phyloP scores from a whole-genome alignment of 305 asterid species.

The Fraxinus sp. region DNA sequence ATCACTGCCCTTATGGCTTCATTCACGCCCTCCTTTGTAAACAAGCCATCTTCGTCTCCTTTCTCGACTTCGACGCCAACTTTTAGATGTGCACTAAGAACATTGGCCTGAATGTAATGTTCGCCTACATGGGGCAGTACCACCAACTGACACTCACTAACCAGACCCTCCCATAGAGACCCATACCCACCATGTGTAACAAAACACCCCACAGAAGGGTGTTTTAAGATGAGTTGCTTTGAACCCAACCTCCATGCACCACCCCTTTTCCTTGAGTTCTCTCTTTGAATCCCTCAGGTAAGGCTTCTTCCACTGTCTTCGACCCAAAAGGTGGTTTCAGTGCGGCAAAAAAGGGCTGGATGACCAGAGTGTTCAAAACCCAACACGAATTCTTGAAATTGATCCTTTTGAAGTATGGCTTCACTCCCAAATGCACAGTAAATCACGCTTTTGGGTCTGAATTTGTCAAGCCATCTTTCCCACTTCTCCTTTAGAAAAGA shows the following conservation, averaged over 20 bases:
- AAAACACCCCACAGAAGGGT: slow-evolving; percentile 71
- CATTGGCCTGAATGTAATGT: slow-evolving; percentile 50
- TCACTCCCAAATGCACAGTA: slow-evolving; percentile 72
- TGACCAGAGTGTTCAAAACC: slow-evolving; percentile 62
- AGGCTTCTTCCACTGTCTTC: slow-evolving; percentile 48
- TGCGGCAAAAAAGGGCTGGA: slow-evolving; percentile 50
- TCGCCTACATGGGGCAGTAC: slow-evolving; percentile 57
- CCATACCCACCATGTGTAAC: slow-evolving; percentile 75
- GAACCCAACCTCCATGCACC: slow-evolving; percentile 57
- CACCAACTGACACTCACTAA: slow-evolving; percentile 56
- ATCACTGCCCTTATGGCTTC: slow-evolving; percentile 24
- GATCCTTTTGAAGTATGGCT: slow-evolving; percentile 43
- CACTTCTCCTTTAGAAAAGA: slow-evolving; percentile 39
- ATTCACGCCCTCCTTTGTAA: slow-evolving; percentile 27
- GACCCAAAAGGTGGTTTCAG: slow-evolving; percentile 48
- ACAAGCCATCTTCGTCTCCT: slow-evolving; percentile 57
- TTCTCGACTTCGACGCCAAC: slow-evolving; percentile 65
- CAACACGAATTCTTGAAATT: slow-evolving; percentile 57
- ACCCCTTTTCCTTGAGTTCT: not conserved
- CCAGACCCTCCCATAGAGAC: slow-evolving; percentile 60
- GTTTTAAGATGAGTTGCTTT: slow-evolving; percentile 53
- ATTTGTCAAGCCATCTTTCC: slow-evolving; percentile 44
- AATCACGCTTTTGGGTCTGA: slow-evolving; percentile 39
- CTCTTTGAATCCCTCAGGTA: slow-evolving; percentile 49
- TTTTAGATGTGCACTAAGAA: slow-evolving; percentile 45